Evolutionary conservation across 306 rosid species (phyloP).

Genomic region (Betula pendula): DNA sequence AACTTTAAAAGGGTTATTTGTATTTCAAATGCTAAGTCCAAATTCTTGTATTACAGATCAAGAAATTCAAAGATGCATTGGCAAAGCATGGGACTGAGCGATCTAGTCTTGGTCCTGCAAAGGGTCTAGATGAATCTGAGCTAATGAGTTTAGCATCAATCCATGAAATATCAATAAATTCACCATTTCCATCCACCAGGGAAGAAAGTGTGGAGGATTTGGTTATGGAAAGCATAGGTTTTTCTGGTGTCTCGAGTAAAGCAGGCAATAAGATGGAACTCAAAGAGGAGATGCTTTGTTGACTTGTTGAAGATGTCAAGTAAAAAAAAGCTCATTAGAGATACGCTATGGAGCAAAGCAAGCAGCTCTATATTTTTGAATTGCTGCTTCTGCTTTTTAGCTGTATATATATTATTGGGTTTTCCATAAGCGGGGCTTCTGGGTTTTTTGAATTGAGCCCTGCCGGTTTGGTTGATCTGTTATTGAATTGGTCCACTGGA

Average conservation of each 20-base stretch:
- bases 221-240: constrained; percentile 26
- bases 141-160: constrained; percentile 42
- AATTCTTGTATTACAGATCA: constrained; percentile 43
- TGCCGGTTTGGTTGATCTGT: constrained; percentile 23
- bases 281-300: constrained; percentile 29
- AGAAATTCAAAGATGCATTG: constrained; percentile 81
- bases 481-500: neutral
- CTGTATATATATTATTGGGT: constrained; percentile 7
- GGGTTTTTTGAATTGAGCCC: constrained; percentile 27
- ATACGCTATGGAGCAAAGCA: constrained; percentile 19
- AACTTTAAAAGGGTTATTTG: neutral
- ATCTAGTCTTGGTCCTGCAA: constrained; percentile 62
- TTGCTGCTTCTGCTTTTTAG: neutral
- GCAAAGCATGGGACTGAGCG: constrained; percentile 61
- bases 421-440: constrained; percentile 30
- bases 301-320: constrained; percentile 21
- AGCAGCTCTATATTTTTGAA: constrained; percentile 19
- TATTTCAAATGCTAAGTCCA: constrained; percentile 5
- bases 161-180: constrained; percentile 42
- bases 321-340: neutral
- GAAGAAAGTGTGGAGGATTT: constrained; percentile 39
- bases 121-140: constrained; percentile 73
- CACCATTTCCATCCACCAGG: constrained; percentile 24
- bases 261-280: constrained; percentile 19
- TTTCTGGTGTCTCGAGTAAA: constrained; percentile 34